phyloP scores from a whole-genome alignment of 805 yeast species.

The Isabelozyma heimii region DNA sequence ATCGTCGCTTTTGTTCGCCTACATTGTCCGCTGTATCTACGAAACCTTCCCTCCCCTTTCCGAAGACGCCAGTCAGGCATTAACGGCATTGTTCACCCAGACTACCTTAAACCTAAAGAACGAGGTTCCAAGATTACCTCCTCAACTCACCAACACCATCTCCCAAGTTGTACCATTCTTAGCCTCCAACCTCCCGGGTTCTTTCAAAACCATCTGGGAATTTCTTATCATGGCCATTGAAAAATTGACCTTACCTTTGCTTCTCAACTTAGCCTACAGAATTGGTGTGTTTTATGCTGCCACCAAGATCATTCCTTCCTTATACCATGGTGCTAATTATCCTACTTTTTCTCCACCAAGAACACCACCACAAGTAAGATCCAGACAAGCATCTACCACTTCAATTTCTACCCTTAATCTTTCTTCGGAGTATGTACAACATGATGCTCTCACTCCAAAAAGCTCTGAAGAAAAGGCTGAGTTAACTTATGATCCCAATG shows the following conservation, averaged over 20 bases:
- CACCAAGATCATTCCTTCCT: slow-evolving; percentile 85
- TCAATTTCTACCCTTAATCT: slow-evolving; percentile 15
- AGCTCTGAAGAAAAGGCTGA: background rate
- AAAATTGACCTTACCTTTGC: slow-evolving; percentile 76
- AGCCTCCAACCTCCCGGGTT: slow-evolving; percentile 52
- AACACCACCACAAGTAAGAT: slow-evolving; percentile 34
- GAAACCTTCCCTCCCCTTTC: slow-evolving; percentile 89
- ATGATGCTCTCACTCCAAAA: background rate
- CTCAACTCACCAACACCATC: slow-evolving; percentile 31
- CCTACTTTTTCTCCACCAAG: slow-evolving; percentile 35
- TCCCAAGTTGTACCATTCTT: slow-evolving; percentile 40
- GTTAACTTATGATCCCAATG: background rate
- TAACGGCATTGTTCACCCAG: slow-evolving; percentile 29
- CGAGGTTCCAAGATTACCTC: slow-evolving; percentile 37
- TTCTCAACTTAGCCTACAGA: slow-evolving; percentile 80
- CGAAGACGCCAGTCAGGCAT: slow-evolving; percentile 38
- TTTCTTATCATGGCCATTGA: slow-evolving; percentile 48
- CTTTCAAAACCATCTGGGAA: slow-evolving; percentile 54
- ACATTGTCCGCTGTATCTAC: slow-evolving; percentile 88
- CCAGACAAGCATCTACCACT: slow-evolving; percentile 30
- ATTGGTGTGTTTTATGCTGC: slow-evolving; percentile 88
- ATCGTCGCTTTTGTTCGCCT: slow-evolving; percentile 80
- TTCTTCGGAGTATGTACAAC: slow-evolving; percentile 1
- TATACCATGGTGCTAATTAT: slow-evolving; percentile 43
- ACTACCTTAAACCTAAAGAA: slow-evolving; percentile 30